Conservation (phyloP, 2,329 filamentous ascomycete species). For the Ceratocystiopsis minuta region DNA sequence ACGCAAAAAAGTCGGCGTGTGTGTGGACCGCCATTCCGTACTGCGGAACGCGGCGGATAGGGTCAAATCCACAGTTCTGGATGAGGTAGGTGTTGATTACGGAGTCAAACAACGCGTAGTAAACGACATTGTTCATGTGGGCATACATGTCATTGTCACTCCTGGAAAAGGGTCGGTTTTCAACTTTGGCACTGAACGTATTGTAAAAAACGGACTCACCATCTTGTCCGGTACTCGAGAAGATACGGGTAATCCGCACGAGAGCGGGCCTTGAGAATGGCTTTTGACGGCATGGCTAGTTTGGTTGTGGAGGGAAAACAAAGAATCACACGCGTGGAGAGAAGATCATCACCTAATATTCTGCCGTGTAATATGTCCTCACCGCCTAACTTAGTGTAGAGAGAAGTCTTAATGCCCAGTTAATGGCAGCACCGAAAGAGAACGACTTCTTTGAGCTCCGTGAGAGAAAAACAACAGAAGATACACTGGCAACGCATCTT, state of each 20-base stretch:
- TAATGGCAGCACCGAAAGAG: too few species aligned
- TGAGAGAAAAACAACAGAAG: too few species aligned
- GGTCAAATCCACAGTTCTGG: constrained; percentile 54
- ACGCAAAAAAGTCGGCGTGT: constrained; percentile 70
- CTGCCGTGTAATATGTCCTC: too few species aligned
- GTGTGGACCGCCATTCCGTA: constrained; percentile 75
- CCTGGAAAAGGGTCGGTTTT: constrained; percentile 26
- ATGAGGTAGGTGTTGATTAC: constrained; percentile 82
- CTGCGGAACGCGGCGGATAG: constrained; percentile 46
- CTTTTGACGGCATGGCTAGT: constrained; percentile 15
- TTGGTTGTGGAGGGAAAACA: too few species aligned
- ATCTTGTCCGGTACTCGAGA: constrained; percentile 72
- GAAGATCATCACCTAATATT: too few species aligned
- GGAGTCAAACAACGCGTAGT: constrained; percentile 76
- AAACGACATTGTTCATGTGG: constrained; percentile 82
- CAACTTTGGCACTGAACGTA: background rate
- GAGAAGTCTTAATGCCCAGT: too few species aligned
- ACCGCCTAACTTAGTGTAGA: too few species aligned
- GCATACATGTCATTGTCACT: constrained; percentile 90
- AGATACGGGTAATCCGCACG: constrained; percentile 61
- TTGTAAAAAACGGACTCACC: constrained; percentile 30
- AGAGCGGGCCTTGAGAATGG: constrained; percentile 38
- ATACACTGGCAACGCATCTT: too few species aligned
- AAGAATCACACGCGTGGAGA: too few species aligned
- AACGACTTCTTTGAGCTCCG: too few species aligned